phyloP scores from a whole-genome alignment of 169 alveolate genomes.

The Ichthyophthirius multifiliis region DNA sequence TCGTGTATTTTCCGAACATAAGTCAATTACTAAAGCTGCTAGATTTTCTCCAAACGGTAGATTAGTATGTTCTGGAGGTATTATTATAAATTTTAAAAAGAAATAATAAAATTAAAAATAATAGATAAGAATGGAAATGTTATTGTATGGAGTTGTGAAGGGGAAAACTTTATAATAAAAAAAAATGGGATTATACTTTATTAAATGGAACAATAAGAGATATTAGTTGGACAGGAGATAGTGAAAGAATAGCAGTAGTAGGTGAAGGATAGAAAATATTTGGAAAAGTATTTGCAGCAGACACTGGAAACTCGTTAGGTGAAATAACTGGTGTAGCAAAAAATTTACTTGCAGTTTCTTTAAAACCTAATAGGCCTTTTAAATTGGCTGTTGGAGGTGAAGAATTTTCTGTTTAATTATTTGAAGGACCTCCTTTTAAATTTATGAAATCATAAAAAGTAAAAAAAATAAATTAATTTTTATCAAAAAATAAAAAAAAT shows the following conservation, averaged over 20 bases:
- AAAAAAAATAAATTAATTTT: not conserved
- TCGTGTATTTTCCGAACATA: constrained; percentile 24
- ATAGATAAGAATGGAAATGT: constrained; percentile 25
- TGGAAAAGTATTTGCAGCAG: constrained; percentile 40
- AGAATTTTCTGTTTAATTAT: constrained; percentile 28
- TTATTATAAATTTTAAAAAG: not conserved
- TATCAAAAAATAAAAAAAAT: not conserved
- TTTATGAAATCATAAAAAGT: constrained; percentile 27
- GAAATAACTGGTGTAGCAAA: constrained; percentile 39
- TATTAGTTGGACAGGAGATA: constrained; percentile 53
- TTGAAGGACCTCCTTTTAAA: constrained; percentile 63
- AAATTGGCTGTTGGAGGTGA: constrained; percentile 52
- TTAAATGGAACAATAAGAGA: constrained; percentile 37
- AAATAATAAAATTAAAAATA: not conserved
- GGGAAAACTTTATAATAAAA: not conserved
- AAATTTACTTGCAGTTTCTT: constrained; percentile 24
- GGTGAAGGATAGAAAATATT: constrained; percentile 56
- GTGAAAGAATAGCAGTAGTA: constrained; percentile 39
- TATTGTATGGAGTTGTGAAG: constrained; percentile 19
- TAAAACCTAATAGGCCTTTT: constrained; percentile 45
- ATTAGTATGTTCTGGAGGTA: constrained; percentile 38
- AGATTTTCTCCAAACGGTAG: constrained; percentile 39
- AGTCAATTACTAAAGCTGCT: constrained; percentile 19
- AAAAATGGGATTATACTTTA: not conserved
- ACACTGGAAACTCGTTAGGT: constrained; percentile 48